Conservation (phyloP, 1,284 basidiomycete genomes). For the Cutaneotrichosporon spelunceum region DNA sequence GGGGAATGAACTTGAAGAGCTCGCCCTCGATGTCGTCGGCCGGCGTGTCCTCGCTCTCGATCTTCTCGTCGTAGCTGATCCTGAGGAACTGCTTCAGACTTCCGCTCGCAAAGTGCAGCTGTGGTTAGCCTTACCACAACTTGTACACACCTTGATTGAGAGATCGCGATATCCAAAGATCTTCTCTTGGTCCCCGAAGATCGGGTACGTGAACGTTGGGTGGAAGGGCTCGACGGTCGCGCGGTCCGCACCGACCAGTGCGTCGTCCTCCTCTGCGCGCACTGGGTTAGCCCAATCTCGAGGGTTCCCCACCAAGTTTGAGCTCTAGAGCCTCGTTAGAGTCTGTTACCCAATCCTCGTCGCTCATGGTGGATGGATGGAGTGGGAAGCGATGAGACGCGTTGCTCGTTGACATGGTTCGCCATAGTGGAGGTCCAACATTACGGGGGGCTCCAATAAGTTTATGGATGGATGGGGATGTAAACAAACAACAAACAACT, state of each 20-base stretch:
- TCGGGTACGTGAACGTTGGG: constrained; percentile 86
- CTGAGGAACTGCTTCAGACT: constrained; percentile 73
- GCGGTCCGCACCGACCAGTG: constrained; percentile 59
- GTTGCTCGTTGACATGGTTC: background rate
- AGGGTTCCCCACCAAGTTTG: constrained; percentile 60
- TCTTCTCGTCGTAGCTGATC: constrained; percentile 65
- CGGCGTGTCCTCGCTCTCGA: constrained; percentile 65
- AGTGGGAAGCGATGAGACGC: constrained; percentile 3
- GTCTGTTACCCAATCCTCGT: constrained; percentile 52
- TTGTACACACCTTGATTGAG: constrained; percentile 65
- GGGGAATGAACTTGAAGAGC: constrained; percentile 73
- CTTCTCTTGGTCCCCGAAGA: constrained; percentile 94
- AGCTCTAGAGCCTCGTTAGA: constrained; percentile 73
- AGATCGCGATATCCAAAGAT: constrained; percentile 90
- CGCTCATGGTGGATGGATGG: constrained; percentile 1
- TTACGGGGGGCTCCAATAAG: background rate
- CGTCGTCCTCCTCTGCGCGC: constrained; percentile 64
- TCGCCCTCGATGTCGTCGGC: constrained; percentile 83
- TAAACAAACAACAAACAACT: background rate
- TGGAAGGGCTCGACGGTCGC: constrained; percentile 63
- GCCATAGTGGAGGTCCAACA: constrained; percentile 6
- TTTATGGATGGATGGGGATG: background rate
- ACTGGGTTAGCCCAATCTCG: constrained; percentile 34
- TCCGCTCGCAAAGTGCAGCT: constrained; percentile 83
- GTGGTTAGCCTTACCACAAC: constrained; percentile 8